These are phyloP conservation scores for Cryptococcus sp. DNA, from an alignment of 1,284 basidiomycete genomes.

Conservation along the genomic window DNA sequence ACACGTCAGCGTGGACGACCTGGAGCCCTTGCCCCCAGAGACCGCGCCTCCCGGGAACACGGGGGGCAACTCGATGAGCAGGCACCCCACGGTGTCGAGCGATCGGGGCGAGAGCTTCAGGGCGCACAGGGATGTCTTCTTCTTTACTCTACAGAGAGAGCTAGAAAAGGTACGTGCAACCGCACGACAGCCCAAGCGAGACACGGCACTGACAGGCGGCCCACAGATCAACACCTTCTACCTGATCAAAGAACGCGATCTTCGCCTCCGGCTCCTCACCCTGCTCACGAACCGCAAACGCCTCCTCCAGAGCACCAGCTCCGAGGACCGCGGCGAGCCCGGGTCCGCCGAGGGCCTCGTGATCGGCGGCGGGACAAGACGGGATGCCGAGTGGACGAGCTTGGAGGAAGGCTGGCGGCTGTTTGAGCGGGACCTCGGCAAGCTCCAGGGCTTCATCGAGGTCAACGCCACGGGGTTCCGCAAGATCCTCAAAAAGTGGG, in stretches of 20 bases:
- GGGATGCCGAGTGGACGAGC: conserved; percentile 79
- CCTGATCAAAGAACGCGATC: conserved; percentile 93
- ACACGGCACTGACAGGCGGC: neutral
- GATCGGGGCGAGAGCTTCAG: conserved; percentile 61
- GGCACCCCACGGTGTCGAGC: conserved; percentile 18
- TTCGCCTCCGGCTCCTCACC: conserved; percentile 86
- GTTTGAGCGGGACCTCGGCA: conserved; percentile 92
- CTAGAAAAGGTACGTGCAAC: conserved; percentile 77
- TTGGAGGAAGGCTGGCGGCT: conserved; percentile 94
- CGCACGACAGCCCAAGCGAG: neutral
- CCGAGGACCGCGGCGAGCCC: conserved; percentile 1
- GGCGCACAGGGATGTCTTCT: conserved; percentile 95
- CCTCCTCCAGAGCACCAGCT: conserved; percentile 40
- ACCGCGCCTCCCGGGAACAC: conserved; percentile 43
- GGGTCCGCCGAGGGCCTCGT: conserved; percentile 20
- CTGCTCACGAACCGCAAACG: conserved; percentile 86
- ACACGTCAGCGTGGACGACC: conserved; percentile 19
- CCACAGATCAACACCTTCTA: conserved; percentile 97
- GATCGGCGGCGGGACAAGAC: conserved; percentile 58
- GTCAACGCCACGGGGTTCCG: conserved; percentile 97
- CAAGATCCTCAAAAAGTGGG: conserved; percentile 99
- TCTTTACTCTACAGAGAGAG: conserved; percentile 97
- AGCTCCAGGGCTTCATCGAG: conserved; percentile 96
- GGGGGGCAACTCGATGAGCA: conserved; percentile 22
- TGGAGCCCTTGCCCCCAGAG: conserved; percentile 47